Conservation (phyloP, 306 rosid species). For the Cajanus cajan region DNA sequence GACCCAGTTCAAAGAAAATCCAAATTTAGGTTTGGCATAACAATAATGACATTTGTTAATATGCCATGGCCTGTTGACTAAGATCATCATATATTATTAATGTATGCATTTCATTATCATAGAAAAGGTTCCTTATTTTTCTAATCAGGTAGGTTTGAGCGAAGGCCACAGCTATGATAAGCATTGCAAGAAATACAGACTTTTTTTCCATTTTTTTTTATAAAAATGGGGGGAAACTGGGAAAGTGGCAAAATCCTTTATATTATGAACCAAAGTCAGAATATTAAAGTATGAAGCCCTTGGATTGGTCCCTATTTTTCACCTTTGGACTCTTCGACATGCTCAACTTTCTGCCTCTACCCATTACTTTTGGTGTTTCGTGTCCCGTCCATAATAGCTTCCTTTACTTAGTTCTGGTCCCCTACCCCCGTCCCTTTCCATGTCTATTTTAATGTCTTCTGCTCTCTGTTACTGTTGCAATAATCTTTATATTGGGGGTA, state of each 20-base stretch:
- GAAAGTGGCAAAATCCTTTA: not conserved
- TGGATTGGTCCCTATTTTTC: not conserved
- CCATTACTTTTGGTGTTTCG: not conserved
- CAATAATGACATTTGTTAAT: not conserved
- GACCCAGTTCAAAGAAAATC: not conserved
- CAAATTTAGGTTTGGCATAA: not conserved
- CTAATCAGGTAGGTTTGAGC: not conserved
- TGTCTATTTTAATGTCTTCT: not conserved
- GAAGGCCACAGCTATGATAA: not conserved
- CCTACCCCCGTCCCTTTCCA: not conserved
- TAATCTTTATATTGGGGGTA: not conserved
- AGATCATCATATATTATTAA: not conserved
- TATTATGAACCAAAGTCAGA: not conserved
- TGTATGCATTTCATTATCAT: not conserved
- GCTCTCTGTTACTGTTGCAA: not conserved
- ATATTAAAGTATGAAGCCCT: not conserved
- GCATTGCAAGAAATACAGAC: not conserved
- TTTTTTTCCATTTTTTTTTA: not conserved
- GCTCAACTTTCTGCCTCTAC: not conserved
- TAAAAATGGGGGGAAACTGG: not conserved
- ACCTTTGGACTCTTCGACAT: not conserved
- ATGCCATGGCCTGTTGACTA: not conserved
- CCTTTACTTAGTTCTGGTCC: not conserved
- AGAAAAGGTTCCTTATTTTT: not conserved
- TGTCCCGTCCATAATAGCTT: not conserved